Percentiles rank a stretch among this genome's conserved stretches.
phyloP scores from a whole-genome alignment of 495 filamentous ascomycete genomes.

The Penicillium paradoxum region DNA sequence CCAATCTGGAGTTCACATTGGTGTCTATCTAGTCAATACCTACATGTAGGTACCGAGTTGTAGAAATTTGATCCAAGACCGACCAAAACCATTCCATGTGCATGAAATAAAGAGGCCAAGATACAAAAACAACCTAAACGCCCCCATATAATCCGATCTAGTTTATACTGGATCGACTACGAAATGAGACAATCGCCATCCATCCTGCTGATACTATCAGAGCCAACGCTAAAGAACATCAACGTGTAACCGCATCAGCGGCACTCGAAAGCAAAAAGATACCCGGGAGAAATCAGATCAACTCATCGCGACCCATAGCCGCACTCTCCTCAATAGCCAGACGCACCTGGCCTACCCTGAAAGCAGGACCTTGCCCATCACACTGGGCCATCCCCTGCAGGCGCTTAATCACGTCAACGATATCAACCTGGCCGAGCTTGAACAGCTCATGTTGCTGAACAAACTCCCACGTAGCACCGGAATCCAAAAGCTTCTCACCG shows the following conservation, averaged over 20 bases:
- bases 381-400: constrained; percentile 76
- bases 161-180: not conserved
- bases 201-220: not conserved
- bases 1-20: too few relatives aligned
- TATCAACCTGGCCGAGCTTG: constrained; percentile 76
- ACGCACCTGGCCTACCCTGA: constrained; percentile 69
- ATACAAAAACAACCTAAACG: too few relatives aligned
- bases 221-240: constrained; percentile 14
- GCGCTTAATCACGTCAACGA: constrained; percentile 69
- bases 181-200: not conserved
- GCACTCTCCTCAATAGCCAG: constrained; percentile 74
- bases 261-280: constrained; percentile 1
- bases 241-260: constrained; percentile 5
- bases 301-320: constrained; percentile 65
- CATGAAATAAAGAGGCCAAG: too few relatives aligned
- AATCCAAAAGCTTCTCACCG: constrained; percentile 73
- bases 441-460: constrained; percentile 81
- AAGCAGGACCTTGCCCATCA: constrained; percentile 86
- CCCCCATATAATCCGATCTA: too few relatives aligned
- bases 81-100: too few relatives aligned
- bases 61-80: too few relatives aligned
- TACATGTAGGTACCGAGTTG: too few relatives aligned
- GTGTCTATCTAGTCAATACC: too few relatives aligned
- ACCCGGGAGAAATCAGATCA: constrained; percentile 45
- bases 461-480: constrained; percentile 83